These are phyloP conservation scores for Cladosporium velox DNA, from an alignment of 2,329 filamentous ascomycete species.

Conservation along the genomic window DNA sequence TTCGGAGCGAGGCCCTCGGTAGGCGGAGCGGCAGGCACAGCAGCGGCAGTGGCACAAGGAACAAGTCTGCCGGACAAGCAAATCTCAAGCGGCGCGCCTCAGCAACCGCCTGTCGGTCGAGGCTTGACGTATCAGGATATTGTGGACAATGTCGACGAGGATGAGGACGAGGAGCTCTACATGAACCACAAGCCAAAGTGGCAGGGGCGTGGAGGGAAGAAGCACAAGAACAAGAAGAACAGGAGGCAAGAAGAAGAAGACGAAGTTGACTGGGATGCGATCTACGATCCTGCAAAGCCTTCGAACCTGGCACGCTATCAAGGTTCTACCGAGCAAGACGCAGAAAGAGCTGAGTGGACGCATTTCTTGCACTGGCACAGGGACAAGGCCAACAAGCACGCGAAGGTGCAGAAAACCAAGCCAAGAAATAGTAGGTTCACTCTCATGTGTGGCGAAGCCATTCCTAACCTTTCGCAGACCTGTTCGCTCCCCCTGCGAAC, in stretches of 20 bases:
- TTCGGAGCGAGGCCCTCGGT: conserved; percentile 30
- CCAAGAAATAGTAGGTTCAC: conserved; percentile 14
- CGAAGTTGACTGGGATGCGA: conserved; percentile 78
- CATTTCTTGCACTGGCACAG: conserved; percentile 68
- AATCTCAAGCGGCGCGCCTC: not conserved
- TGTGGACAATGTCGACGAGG: conserved; percentile 59
- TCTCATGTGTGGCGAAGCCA: not conserved
- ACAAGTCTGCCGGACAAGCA: conserved; percentile 17
- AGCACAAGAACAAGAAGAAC: conserved; percentile 67
- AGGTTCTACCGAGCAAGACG: conserved; percentile 77
- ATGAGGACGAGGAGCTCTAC: conserved; percentile 70
- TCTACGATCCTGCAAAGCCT: conserved; percentile 81
- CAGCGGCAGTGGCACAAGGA: conserved; percentile 44
- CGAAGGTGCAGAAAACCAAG: not conserved
- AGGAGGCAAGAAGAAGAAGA: conserved; percentile 59
- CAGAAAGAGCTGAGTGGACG: conserved; percentile 84
- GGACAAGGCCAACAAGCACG: not conserved
- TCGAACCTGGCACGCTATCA: conserved; percentile 85
- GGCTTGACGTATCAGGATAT: conserved; percentile 23
- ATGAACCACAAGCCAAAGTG: conserved; percentile 60
- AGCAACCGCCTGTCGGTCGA: conserved; percentile 6
- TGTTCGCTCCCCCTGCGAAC: conserved; percentile 27
- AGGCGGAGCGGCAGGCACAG: not conserved
- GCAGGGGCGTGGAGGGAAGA: conserved; percentile 70
- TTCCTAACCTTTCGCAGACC: not conserved